Evolutionary conservation across 78 protist genomes (phyloP), one percentile per base, ranked within the genome.

Genomic region (Mantamonas sphyraenae): DNA sequence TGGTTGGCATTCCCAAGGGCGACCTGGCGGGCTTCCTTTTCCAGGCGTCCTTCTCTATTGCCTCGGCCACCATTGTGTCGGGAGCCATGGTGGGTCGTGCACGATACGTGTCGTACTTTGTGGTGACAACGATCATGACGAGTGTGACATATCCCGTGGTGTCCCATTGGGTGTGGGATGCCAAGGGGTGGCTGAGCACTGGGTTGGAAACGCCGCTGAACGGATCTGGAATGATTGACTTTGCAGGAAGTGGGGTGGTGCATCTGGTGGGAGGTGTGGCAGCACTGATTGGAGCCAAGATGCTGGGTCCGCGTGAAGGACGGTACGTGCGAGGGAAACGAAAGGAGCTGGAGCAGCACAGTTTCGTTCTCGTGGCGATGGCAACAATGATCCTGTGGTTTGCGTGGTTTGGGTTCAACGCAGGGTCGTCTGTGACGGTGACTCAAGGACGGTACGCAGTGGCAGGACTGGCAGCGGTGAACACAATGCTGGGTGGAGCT

Each of bases 211-310:
- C 74, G 34, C 7, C 22, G 16, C 68, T 78, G 45, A 74, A 74
- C 26, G 8, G 35, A 19, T 68, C 65, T 40, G 83, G 83, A 5
- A 74, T 74, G 19, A 40, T 65, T 28, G 75, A 84, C 67, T 81
- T 84, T 70, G 75, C 81, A 10, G 85, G 89, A 30, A 64, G 72
- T 0, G 80, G 77, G 3, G 87, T 81, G 20, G 95, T 91, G n/a
- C 95, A 91, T 81, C 45, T 78, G 65, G 77, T 73, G n/a, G 96
- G 93, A 43, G 95, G 90, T 28, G 17, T 74, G n/a, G 63, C 77
- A 8, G 88, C 83, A 14, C 56, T 90, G 20, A 64, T 77, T n/a
- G 93, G 91, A 1, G 71, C 90, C 1, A 33, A 62, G 43, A 31
- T 85, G 19, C 58, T 84, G 24, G 93, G 93, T 17, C 95, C 95